Conservation (phyloP, 352 stramenopile species). For the Phytopythium kandeliae region DNA sequence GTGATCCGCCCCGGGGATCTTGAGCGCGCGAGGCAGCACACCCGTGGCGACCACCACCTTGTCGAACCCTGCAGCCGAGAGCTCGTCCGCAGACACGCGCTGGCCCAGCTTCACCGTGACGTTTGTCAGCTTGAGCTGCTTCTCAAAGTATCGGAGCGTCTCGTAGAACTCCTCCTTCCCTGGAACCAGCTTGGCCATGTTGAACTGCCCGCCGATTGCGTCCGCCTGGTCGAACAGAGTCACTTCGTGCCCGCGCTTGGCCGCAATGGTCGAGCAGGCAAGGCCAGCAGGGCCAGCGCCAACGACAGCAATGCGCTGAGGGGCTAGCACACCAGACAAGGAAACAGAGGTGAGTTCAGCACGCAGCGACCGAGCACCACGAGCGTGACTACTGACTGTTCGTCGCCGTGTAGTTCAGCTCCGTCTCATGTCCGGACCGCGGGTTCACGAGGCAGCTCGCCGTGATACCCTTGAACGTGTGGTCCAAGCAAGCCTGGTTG, state of each 20-base stretch:
- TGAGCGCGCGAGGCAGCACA: conserved; percentile 85
- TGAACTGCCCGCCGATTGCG: conserved; percentile 94
- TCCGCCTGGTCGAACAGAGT: conserved; percentile 91
- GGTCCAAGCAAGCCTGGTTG: conserved; percentile 96
- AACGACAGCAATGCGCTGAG: conserved; percentile 85
- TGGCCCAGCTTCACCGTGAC: conserved; percentile 80
- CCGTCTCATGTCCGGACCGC: conserved; percentile 91
- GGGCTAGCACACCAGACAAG: conserved; percentile 11
- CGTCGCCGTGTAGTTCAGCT: conserved; percentile 75
- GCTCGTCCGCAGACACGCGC: conserved; percentile 40
- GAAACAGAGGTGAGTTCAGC: conserved; percentile 1
- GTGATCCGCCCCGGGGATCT: conserved; percentile 87
- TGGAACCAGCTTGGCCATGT: conserved; percentile 95
- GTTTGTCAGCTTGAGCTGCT: conserved; percentile 77
- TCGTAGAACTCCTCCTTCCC: conserved; percentile 98
- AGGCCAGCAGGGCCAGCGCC: conserved; percentile 93
- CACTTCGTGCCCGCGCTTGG: conserved; percentile 89
- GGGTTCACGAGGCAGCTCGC: conserved; percentile 97
- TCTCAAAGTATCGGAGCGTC: conserved; percentile 94
- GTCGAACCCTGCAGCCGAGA: conserved; percentile 66
- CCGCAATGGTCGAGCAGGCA: conserved; percentile 85
- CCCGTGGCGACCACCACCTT: conserved; percentile 96
- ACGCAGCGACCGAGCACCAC: neutral
- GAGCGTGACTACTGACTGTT: conserved; percentile 9
- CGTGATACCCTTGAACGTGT: conserved; percentile 94